Base-by-base conservation (phyloP, 164 flowering plant species). In the Annona squamosa region DNA sequence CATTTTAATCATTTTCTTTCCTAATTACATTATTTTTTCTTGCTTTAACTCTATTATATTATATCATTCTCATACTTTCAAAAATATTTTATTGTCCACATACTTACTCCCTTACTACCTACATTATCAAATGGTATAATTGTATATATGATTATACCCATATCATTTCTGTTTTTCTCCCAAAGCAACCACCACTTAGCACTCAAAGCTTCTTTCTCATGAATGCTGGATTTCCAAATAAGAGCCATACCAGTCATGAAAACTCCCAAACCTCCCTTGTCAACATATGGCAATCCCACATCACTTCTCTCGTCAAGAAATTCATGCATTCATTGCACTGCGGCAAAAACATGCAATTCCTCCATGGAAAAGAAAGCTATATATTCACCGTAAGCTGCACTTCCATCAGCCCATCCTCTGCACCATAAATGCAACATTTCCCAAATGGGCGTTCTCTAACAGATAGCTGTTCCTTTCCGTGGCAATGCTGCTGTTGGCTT, bases 391-490 rank as follows among this genome's bases (percentile, higher is more conserved):
- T 52, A 52, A 10, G 59, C 13, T 52, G 59, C 12, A 72, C 41
- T 17, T 63, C 57, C 46, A 73, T 67, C 67, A 19, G 59, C 67
- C 73, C 81, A 69, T 67, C 69, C 52, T n/a, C 77, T 48, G 43
- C 68, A 61, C 59, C 70, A 68, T 75, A 41, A 78, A 9, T 17
- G 73, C 81, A n/a, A 26, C 74, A 69, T 44, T 69, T 45, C 74
- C 70, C 37, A 72, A 44, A 56, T 68, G 13, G 63, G 43, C 69
- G 48, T 47, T 7, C 43, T 61, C 44, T 70, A 45, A 67, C 70
- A 37, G 61, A 73, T 63, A 5, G 67, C 70, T 63, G n/a, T 68
- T 41, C 46, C 67, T 63, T 69, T 64, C 42, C 48, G 19, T 3
- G 13, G 70, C 47, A 73, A 73, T 46, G 42, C 56, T 69, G 46